phyloP scores from a whole-genome alignment of 2,329 filamentous ascomycete genomes.

The Beauveria varroae region DNA sequence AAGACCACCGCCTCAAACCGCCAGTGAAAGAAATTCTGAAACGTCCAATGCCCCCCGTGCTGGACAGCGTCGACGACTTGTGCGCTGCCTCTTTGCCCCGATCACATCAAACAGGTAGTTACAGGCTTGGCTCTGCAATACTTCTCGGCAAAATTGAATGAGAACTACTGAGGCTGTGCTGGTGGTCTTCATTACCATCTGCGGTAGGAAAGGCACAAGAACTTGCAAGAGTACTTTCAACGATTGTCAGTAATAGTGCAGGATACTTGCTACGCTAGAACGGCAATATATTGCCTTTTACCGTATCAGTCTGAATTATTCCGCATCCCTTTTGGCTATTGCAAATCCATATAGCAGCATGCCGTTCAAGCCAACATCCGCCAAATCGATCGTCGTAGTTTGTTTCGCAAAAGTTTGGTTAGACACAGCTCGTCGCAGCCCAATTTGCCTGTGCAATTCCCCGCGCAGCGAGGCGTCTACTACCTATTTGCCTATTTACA shows the following conservation, averaged over 20 bases:
- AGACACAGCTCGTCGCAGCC: not conserved
- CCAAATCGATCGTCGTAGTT: not conserved
- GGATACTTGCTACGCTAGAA: not conserved
- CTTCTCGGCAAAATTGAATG: not conserved
- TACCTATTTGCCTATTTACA: not conserved
- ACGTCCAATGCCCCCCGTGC: not conserved
- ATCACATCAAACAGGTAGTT: constrained; percentile 1
- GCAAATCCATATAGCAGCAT: not conserved
- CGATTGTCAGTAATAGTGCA: too few species aligned
- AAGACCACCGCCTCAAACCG: constrained; percentile 5
- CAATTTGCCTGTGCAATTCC: not conserved
- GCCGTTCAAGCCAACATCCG: not conserved
- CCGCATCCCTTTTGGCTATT: not conserved
- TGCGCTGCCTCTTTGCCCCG: not conserved
- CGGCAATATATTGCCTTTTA: not conserved
- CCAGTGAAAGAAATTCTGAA: constrained; percentile 4
- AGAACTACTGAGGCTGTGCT: not conserved
- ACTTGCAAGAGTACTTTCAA: too few species aligned
- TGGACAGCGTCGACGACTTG: not conserved
- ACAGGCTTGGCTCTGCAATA: not conserved
- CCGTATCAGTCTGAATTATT: not conserved
- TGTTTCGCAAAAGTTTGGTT: constrained; percentile 4
- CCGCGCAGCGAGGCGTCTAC: too few species aligned
- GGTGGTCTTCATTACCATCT: not conserved
- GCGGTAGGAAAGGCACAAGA: too few species aligned